Base-by-base conservation (phyloP, 2,329 filamentous ascomycete species). In the Camillea tinctor region DNA sequence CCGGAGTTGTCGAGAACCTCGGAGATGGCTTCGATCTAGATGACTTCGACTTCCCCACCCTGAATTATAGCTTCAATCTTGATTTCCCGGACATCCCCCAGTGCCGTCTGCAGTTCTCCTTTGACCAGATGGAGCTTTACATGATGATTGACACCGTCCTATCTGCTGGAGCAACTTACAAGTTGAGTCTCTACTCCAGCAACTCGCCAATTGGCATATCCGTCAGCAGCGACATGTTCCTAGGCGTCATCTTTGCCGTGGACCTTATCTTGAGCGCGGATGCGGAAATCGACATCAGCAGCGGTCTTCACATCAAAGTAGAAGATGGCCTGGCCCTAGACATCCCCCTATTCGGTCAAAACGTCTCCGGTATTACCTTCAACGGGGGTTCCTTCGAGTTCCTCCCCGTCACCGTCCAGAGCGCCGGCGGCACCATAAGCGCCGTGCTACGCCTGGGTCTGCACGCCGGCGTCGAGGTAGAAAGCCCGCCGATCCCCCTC, bases 341-440 rank as follows among this genome's bases (percentile, higher is more conserved):
- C 1, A 75, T 87, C 17, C 72, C 77, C 0, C 67, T 87, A 23
- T 86, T 87, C 53, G 74, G 76, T 22, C 71, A 78, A 2, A 74
- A 82, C 7, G 73, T 86, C 0, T 79, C 82, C 0, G 72, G 74
- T 1, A 72, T 86, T 7, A 74, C 69, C 2, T 76, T 84, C 51
- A 78, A 81, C 3, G 82, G 82, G 5, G 84, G 80, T 0, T 69
- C 77, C 15, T 86, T 85, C 60, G 82, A 85, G 58, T 85, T 85
- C 59, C 76, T 87, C 1, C 84, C 84, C 0, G 80, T 86, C 3
- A 81, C 75, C 0, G 71, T 86, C 30, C 70, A 78, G 60, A 78
- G 74, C 26, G 76, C 75, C 9, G 74, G 72, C 6, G 76, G 76
- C 0, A 66, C 78, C 0, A 70, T 86, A 9, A 77, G 74, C 0